phyloP scores from a whole-genome alignment of 257 asterid genomes.

The Solanum sejunctum region DNA sequence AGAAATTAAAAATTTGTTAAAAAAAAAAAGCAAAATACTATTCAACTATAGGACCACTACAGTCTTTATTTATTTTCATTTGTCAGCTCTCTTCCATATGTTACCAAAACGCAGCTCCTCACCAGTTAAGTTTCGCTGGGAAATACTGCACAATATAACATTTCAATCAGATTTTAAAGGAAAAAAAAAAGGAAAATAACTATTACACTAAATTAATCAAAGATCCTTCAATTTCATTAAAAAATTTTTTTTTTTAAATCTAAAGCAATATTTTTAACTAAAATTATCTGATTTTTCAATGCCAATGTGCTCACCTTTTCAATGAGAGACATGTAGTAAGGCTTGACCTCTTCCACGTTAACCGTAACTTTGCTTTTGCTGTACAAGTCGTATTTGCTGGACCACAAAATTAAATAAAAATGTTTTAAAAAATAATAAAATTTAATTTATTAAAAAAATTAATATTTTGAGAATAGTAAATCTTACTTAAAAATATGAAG shows the following conservation, averaged over 20 bases:
- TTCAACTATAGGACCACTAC: not conserved
- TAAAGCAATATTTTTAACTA: not conserved
- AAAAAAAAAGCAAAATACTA: not conserved
- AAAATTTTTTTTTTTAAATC: too few relatives aligned
- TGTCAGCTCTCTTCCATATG: not conserved
- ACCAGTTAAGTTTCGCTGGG: constrained; percentile 44
- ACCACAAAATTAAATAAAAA: not conserved
- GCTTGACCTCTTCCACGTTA: constrained; percentile 24
- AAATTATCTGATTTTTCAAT: not conserved
- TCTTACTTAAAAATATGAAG: constrained; percentile 41
- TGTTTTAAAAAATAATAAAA: not conserved
- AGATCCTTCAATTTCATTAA: too few relatives aligned
- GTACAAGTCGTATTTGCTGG: constrained; percentile 75
- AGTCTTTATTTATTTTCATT: not conserved
- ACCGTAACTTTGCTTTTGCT: constrained; percentile 69
- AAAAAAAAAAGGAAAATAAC: not conserved
- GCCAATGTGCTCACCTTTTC: constrained; percentile 29
- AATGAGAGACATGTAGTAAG: constrained; percentile 51
- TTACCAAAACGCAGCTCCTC: not conserved
- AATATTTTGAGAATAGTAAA: not conserved
- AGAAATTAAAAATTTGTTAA: not conserved
- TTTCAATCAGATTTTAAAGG: not conserved
- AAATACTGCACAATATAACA: constrained; percentile 31
- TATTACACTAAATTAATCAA: not conserved
- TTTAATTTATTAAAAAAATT: not conserved